phyloP scores from a whole-genome alignment of 305 asterid genomes.

The Rubia balearica region DNA sequence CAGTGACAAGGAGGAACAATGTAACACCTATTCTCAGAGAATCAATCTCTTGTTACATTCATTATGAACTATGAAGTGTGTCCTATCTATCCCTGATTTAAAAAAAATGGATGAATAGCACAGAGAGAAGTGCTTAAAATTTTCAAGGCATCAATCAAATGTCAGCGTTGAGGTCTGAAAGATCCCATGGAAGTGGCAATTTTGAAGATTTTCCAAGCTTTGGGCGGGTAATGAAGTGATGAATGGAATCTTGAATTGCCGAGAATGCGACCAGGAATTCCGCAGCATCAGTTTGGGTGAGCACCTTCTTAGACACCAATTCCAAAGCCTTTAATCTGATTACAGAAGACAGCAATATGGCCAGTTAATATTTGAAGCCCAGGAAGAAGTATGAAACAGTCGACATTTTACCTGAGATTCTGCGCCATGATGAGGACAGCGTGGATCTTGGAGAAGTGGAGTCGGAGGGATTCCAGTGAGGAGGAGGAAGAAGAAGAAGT shows the following conservation, averaged over 20 bases:
- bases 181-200: slow-evolving; percentile 20
- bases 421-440: slow-evolving; percentile 65
- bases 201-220: slow-evolving; percentile 32
- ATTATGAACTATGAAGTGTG: neutral
- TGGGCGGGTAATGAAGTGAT: slow-evolving; percentile 34
- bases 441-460: slow-evolving; percentile 64
- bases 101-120: neutral
- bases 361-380: neutral
- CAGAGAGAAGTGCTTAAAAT: neutral
- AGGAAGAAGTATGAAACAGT: too few species aligned
- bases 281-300: slow-evolving; percentile 69
- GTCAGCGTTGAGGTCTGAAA: neutral
- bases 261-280: slow-evolving; percentile 67
- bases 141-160: neutral
- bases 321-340: slow-evolving; percentile 61
- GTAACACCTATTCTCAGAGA: too few species aligned
- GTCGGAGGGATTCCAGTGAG: slow-evolving; percentile 29
- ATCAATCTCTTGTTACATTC: neutral
- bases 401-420: slow-evolving; percentile 28
- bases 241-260: slow-evolving; percentile 56
- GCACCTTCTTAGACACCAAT: slow-evolving; percentile 54
- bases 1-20: too few species aligned
- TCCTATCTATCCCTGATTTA: neutral
- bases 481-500: slow-evolving; percentile 10
- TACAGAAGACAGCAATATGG: neutral